A percentile compares a stretch with the other conserved stretches of the same genome.
These are phyloP conservation scores for Pleodorina starrii DNA, from an alignment of 139 green algal genomes.

Conservation along the genomic window DNA sequence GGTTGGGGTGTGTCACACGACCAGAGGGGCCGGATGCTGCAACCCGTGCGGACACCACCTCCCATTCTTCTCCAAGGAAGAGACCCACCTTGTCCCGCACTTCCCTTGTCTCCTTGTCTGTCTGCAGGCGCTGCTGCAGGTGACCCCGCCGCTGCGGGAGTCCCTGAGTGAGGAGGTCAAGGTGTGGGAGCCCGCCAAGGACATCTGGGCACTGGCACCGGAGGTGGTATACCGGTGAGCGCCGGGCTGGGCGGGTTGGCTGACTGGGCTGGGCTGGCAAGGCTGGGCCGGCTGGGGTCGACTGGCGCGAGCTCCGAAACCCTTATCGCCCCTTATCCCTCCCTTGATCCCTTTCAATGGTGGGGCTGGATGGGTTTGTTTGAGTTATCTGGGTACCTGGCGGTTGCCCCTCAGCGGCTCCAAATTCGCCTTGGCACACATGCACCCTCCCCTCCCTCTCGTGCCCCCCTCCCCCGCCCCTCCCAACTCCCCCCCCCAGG, in stretches of 20 bases:
- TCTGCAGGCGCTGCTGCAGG: background rate
- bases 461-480: background rate
- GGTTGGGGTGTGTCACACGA: background rate
- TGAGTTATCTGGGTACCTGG: no score
- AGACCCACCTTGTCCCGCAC: background rate
- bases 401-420: no score
- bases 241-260: no score
- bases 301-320: no score
- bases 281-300: no score
- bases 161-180: no score
- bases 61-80: background rate
- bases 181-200: background rate
- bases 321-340: no score
- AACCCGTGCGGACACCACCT: background rate
- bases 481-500: background rate
- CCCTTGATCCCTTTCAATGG: no score
- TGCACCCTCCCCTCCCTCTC: background rate
- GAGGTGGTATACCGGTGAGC: constrained; percentile 28
- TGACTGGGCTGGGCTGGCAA: no score
- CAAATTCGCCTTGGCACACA: background rate
- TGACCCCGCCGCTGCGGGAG: background rate
- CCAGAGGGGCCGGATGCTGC: background rate
- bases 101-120: no score
- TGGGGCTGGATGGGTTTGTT: no score
- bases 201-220: background rate